phyloP scores from a whole-genome alignment of 2,329 filamentous ascomycete species.

The Fusarium decemcellulare region DNA sequence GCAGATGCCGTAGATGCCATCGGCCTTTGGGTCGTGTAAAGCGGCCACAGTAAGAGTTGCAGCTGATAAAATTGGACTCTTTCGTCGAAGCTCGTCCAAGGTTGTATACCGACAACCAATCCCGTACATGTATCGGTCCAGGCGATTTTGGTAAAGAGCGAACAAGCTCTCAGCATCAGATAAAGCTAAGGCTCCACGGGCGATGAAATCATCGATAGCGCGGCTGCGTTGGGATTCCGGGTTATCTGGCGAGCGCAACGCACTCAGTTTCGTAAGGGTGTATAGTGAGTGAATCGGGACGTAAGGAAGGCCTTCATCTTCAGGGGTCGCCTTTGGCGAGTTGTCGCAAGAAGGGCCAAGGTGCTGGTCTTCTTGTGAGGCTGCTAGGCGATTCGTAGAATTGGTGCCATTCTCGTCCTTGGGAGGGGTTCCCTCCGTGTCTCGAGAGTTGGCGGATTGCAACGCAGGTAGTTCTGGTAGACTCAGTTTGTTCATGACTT shows the following conservation, averaged over 20 bases:
- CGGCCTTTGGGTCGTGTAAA: conserved; percentile 69
- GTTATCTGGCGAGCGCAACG: conserved; percentile 52
- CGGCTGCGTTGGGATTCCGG: conserved; percentile 38
- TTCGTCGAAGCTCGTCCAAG: conserved; percentile 66
- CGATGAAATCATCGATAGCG: conserved; percentile 53
- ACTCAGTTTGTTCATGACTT: conserved; percentile 44
- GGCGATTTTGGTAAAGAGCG: conserved; percentile 62
- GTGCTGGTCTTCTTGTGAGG: conserved; percentile 34
- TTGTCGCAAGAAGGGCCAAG: conserved; percentile 48
- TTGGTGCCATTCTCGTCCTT: conserved; percentile 36
- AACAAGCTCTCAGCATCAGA: conserved; percentile 67
- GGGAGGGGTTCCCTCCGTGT: conserved; percentile 40
- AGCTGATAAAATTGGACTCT: conserved; percentile 69
- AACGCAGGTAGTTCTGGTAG: conserved; percentile 43
- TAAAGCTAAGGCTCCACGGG: conserved; percentile 58
- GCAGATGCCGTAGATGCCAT: conserved; percentile 66
- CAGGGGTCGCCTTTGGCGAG: conserved; percentile 46
- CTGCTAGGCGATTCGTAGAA: conserved; percentile 12
- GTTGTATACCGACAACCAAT: conserved; percentile 66
- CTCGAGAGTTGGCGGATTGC: conserved; percentile 38
- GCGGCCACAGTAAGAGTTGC: conserved; percentile 72
- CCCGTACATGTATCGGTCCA: conserved; percentile 67
- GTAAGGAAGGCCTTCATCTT: conserved; percentile 55
- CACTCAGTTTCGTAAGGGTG: conserved; percentile 54
- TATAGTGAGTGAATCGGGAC: conserved; percentile 58